Evolutionary conservation across 2,329 filamentous ascomycete genomes (phyloP).

Genomic region (Aspergillus vadensis): DNA sequence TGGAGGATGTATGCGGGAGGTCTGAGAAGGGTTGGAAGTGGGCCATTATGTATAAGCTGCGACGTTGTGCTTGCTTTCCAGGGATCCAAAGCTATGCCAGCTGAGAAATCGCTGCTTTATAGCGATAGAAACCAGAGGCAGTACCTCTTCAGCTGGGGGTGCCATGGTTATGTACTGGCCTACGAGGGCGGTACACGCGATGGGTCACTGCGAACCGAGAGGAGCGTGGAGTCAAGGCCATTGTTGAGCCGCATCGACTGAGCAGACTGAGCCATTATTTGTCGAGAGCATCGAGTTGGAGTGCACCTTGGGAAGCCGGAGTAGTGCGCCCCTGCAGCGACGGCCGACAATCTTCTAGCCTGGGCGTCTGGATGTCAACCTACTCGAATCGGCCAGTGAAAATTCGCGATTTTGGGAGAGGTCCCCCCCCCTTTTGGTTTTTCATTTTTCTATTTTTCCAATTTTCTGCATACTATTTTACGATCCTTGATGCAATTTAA

Average conservation of each 20-base stretch:
- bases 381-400: background rate
- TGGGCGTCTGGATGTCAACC: constrained; percentile 2
- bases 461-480: background rate
- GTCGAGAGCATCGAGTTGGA: constrained; percentile 2
- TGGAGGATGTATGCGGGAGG: background rate
- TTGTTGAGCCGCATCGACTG: constrained; percentile 15
- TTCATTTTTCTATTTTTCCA: constrained; percentile 2
- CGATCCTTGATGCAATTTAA: background rate
- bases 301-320: constrained; percentile 6
- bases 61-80: background rate
- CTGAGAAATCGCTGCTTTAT: constrained; percentile 2
- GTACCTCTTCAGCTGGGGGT: constrained; percentile 11
- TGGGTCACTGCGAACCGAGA: constrained; percentile 2
- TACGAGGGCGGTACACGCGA: constrained; percentile 4
- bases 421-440: background rate
- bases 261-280: constrained; percentile 4
- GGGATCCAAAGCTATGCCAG: background rate
- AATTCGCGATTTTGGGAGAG: background rate
- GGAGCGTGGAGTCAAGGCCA: constrained; percentile 9
- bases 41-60: constrained; percentile 3
- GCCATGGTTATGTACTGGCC: background rate
- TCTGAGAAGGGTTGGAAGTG: constrained; percentile 6
- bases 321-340: constrained; percentile 7
- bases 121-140: constrained; percentile 10
- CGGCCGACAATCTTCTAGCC: constrained; percentile 4